phyloP scores from a whole-genome alignment of 2,329 filamentous ascomycete genomes.

The Tricladium varicosporioides region DNA sequence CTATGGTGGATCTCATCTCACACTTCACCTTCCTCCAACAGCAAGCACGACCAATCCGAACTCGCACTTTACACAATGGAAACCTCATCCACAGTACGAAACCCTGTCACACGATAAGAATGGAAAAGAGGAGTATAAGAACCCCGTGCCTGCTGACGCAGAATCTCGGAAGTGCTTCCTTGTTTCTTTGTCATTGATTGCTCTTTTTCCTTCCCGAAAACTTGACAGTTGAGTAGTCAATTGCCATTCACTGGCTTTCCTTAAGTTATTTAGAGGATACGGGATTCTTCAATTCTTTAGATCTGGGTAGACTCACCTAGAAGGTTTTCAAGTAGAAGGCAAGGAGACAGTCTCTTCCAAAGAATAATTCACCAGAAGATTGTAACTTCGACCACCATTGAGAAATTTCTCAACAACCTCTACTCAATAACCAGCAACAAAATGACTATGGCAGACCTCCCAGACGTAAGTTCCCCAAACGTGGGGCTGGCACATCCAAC shows the following conservation, averaged over 20 bases:
- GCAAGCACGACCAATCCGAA: not conserved
- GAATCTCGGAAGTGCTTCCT: not conserved
- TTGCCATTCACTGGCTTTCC: not conserved
- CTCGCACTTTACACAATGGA: constrained; percentile 5
- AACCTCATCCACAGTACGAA: not conserved
- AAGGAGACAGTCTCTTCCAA: too few species aligned
- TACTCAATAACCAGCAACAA: not conserved
- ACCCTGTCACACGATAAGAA: not conserved
- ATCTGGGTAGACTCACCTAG: not conserved
- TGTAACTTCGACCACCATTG: too few species aligned
- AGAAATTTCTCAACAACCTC: too few species aligned
- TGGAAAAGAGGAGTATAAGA: not conserved
- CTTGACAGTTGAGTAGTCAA: not conserved
- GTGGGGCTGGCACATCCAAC: constrained; percentile 57
- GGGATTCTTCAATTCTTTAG: not conserved
- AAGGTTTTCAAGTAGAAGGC: not conserved
- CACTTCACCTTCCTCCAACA: not conserved
- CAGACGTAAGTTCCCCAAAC: constrained; percentile 29
- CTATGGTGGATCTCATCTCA: not conserved
- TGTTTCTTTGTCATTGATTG: constrained; percentile 1
- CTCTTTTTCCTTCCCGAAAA: not conserved
- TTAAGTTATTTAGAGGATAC: not conserved
- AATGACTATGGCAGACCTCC: constrained; percentile 17
- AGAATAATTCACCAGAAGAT: too few species aligned
- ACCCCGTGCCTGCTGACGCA: constrained; percentile 1